Base-by-base conservation (phyloP, 2,329 filamentous ascomycete species). In the Colletotrichum sp. region DNA sequence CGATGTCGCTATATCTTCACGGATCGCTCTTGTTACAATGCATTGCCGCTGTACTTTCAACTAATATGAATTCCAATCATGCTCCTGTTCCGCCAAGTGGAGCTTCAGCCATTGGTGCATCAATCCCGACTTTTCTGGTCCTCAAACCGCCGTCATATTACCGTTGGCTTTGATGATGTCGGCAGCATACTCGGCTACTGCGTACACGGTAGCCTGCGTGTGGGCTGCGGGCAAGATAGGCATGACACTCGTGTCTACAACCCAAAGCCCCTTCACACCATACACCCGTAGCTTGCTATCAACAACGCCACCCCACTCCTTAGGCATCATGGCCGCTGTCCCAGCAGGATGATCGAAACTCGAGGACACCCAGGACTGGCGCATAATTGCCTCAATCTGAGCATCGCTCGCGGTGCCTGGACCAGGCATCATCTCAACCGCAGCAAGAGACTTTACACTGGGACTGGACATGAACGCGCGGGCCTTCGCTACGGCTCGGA, bases 201-300 rank as follows among this genome's bases (percentile, higher is more conserved):
- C 79, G 61, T 82, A 82, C 6, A 81, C 79, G 0, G 81, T 80
- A 28, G 80, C 77, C 63, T 81, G 81, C 16, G 82, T 71, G 69
- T 84, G 82, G 3, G 81, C 82, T 4, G 80, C 81, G 8, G 81
- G 81, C 32, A 84, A 77, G 18, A 84, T 69, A 1, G 83, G 83
- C 52, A 85, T 81, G 13, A 83, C 78, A 69, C 82, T 84, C 14
- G 81, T 81, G 77, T 86, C 83, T 0, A 85, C 81, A n/a, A 86
- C 79, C 24, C 84, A 81, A 36, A 86, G 71, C 8, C 80, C 79
- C 28, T 80, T 76, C 9, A 83, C 79, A 3, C 84, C 83, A 61
- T 85, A 83, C 7, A 86, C 84, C 55, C 75, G 78, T 66, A 85
- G 72, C 18, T 78, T 75, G 7, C 78, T 75, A 62, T 82, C 81